Percentiles rank a stretch among this genome's conserved stretches.
Conservation (phyloP, 192 early-diverging fungal genomes). For the Geosiphon pyriformis region DNA sequence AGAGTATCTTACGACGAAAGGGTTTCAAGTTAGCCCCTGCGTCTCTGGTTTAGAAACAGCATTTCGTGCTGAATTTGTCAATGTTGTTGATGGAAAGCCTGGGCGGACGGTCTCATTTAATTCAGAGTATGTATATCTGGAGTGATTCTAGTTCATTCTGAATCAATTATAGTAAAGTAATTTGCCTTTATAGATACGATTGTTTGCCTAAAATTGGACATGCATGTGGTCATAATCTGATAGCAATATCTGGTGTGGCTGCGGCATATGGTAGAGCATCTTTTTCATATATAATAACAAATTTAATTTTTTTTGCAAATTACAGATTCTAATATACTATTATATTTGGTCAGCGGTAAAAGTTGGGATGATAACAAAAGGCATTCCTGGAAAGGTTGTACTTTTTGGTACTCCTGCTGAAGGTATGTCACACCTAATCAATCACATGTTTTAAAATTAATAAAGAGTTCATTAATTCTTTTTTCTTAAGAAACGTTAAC, state of each 20-base stretch:
- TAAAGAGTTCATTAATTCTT: background rate
- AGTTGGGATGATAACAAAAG: conserved; percentile 31
- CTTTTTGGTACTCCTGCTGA: conserved; percentile 78
- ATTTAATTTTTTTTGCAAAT: no score
- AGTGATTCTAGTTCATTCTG: background rate
- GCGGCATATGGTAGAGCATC: conserved; percentile 47
- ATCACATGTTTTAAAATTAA: background rate
- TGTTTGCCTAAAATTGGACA: conserved; percentile 62
- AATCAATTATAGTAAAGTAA: background rate
- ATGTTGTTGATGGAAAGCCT: conserved; percentile 29
- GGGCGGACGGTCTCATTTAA: conserved; percentile 14
- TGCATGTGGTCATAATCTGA: conserved; percentile 66
- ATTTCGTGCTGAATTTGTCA: conserved; percentile 61
- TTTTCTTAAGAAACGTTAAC: conserved; percentile 34
- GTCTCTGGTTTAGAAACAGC: conserved; percentile 67
- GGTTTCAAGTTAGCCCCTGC: conserved; percentile 54
- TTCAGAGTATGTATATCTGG: conserved; percentile 4
- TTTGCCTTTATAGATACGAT: conserved; percentile 39
- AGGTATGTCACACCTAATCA: conserved; percentile 22
- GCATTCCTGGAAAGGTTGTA: conserved; percentile 52
- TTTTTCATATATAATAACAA: no score
- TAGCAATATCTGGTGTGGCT: conserved; percentile 63
- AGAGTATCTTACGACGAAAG: conserved; percentile 56
- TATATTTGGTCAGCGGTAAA: no score
- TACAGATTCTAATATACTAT: no score